Percentiles rank a stretch among this genome's conserved stretches.
Evolutionary conservation across 2,329 filamentous ascomycete species (phyloP).

Genomic region (Apiospora koreana): DNA sequence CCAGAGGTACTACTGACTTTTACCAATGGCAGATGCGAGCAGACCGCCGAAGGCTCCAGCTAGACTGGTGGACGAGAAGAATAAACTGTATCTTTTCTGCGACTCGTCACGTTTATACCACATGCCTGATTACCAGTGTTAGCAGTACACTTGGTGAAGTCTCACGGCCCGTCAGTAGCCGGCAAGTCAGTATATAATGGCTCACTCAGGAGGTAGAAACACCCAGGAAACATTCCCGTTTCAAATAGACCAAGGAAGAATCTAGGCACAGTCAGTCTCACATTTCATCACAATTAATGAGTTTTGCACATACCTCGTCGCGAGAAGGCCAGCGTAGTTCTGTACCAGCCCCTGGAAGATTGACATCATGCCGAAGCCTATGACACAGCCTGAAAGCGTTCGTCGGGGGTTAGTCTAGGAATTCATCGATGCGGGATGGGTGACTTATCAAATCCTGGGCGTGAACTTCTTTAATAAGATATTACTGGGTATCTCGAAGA

Average conservation of each 20-base stretch:
- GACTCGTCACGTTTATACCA: slow-evolving; percentile 89
- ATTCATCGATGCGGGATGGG: slow-evolving; percentile 60
- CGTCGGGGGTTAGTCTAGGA: slow-evolving; percentile 7
- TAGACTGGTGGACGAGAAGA: slow-evolving; percentile 81
- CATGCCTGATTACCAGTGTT: slow-evolving; percentile 56
- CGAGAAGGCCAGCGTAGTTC: slow-evolving; percentile 76
- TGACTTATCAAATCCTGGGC: slow-evolving; percentile 31
- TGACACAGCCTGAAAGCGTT: slow-evolving; percentile 77
- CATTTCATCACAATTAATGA: too few relatives aligned
- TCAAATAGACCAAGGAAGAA: slow-evolving; percentile 58
- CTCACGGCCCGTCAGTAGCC: background rate
- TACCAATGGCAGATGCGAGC: slow-evolving; percentile 83
- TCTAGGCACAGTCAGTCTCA: background rate
- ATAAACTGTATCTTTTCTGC: slow-evolving; percentile 90
- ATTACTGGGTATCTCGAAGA: slow-evolving; percentile 73
- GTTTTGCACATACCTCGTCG: slow-evolving; percentile 75
- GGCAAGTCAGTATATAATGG: slow-evolving; percentile 51
- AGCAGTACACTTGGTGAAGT: background rate
- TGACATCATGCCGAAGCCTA: slow-evolving; percentile 76
- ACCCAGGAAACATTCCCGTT: slow-evolving; percentile 76
- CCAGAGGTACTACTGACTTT: slow-evolving; percentile 43
- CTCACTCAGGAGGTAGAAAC: slow-evolving; percentile 66
- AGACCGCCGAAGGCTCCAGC: slow-evolving; percentile 86
- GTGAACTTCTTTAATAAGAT: slow-evolving; percentile 65
- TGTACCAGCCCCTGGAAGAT: slow-evolving; percentile 75